Evolutionary conservation across 768 basidiomycete species (phyloP), one percentile per base, ranked within the genome.

Genomic region (Candolleomyces eurysporus): DNA sequence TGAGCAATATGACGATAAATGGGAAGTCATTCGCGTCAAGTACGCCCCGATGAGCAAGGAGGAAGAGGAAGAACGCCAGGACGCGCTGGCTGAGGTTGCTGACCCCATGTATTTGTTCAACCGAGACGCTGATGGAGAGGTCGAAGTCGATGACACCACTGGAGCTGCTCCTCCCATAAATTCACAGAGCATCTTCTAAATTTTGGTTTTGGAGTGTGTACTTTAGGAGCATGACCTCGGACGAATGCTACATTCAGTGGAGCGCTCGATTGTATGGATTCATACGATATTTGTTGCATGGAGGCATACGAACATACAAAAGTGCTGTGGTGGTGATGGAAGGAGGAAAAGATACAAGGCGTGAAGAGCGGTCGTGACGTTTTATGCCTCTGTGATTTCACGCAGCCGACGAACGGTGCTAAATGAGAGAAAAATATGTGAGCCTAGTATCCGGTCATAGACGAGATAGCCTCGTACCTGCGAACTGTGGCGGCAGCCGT

Each of bases 401-500:
- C 96, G 91, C 78, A 98, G 81, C 78, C 96, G 94, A 76, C 96
- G 92, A 67, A 97, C 89, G 67, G 96, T 98, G 78, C 93, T 95
- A 61, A 64, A 14, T 45, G 48, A 55, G 46, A 39, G 36, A 39
- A 63, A 13, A 63, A 22, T 59, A 40, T 63, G 58, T 57, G 61
- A 51, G 56, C 16, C 19, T 16, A 14, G n/a, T n/a, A n/a, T n/a
- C n/a, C n/a, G n/a, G n/a, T n/a, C n/a, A n/a, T n/a, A n/a, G n/a
- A n/a, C n/a, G n/a, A n/a, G n/a, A n/a, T 21, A 30, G 56, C 13
- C 30, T 79, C 90, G 67, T 68, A 96, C 95, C 92, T 94, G 80
- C 95, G 88, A 66, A 98, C 96, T 61, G 97, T 98, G 52, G 96
- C 92, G 74, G 97, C 97, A 51, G 96, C 94, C 45, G 96, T 97